Conservation (phyloP, 2,329 filamentous ascomycete species). For the Trichoderma koningii region DNA sequence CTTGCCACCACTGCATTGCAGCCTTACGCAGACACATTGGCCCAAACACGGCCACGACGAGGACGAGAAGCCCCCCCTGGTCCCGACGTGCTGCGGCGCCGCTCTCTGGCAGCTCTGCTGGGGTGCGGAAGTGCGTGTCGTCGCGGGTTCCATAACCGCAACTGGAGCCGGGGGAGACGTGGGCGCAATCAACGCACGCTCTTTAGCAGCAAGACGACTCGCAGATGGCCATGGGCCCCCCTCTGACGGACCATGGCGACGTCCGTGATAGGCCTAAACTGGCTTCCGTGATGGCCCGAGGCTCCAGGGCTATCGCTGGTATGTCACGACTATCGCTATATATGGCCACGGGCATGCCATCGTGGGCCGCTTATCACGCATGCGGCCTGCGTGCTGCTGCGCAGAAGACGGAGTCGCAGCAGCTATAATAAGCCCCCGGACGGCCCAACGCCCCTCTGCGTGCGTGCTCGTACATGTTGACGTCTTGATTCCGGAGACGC, state of each 20-base stretch:
- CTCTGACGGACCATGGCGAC: background rate
- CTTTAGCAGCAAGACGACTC: conserved; percentile 7
- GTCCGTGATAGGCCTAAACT: conserved; percentile 1
- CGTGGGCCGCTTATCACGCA: background rate
- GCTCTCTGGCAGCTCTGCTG: background rate
- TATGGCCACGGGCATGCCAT: background rate
- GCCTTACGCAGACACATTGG: conserved; percentile 27
- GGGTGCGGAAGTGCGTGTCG: conserved; percentile 21
- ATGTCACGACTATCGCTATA: background rate
- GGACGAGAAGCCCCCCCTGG: background rate
- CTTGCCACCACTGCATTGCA: conserved; percentile 27
- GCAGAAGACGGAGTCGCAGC: background rate
- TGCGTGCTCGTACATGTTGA: conserved; percentile 7
- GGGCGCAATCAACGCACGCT: conserved; percentile 26
- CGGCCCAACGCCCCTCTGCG: background rate
- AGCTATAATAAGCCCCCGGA: conserved; percentile 12
- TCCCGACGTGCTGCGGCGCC: background rate
- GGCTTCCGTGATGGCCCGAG: conserved; percentile 2
- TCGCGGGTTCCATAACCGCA: conserved; percentile 1
- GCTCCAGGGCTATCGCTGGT: background rate
- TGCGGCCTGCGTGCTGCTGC: background rate
- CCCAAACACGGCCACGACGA: conserved; percentile 23
- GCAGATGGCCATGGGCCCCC: background rate
- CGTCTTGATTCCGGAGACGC: background rate
- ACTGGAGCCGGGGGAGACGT: conserved; percentile 14